Percentiles rank a stretch among this genome's conserved stretches.
Conservation (phyloP, 768 basidiomycete genomes). For the Grammothele lineata region DNA sequence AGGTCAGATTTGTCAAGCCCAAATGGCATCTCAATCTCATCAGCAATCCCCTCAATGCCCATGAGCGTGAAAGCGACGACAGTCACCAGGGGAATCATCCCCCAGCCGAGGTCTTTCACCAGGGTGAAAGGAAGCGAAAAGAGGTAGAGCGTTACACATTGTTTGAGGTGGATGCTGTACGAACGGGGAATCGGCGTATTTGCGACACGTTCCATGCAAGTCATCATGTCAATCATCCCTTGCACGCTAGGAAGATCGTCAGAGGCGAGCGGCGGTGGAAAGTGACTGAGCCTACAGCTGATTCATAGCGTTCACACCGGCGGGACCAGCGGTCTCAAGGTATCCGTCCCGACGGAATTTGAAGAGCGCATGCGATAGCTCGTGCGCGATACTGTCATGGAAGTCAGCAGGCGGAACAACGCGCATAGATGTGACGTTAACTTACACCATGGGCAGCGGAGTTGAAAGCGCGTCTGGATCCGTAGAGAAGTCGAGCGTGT, state of each 20-base stretch:
- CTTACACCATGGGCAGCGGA: slow-evolving; percentile 78
- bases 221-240: slow-evolving; percentile 80
- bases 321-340: slow-evolving; percentile 86
- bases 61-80: slow-evolving; percentile 88
- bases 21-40: slow-evolving; percentile 94
- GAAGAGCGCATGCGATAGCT: slow-evolving; percentile 67
- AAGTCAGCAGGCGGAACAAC: background rate
- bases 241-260: slow-evolving; percentile 47
- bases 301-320: slow-evolving; percentile 78
- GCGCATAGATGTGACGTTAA: slow-evolving; percentile 2
- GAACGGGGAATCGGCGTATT: slow-evolving; percentile 81
- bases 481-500: slow-evolving; percentile 57
- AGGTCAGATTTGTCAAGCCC: slow-evolving; percentile 67
- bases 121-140: slow-evolving; percentile 88
- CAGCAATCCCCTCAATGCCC: slow-evolving; percentile 94
- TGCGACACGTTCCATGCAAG: slow-evolving; percentile 86
- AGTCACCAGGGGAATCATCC: slow-evolving; percentile 80
- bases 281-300: slow-evolving; percentile 43
- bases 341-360: slow-evolving; percentile 75
- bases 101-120: slow-evolving; percentile 78
- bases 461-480: slow-evolving; percentile 54
- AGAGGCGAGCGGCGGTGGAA: too few species aligned
- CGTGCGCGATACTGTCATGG: slow-evolving; percentile 69
- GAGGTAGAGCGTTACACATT: slow-evolving; percentile 91
- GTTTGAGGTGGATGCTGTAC: slow-evolving; percentile 89